Conservation (phyloP, 208 protist species). For the Porcisia hertigi region DNA sequence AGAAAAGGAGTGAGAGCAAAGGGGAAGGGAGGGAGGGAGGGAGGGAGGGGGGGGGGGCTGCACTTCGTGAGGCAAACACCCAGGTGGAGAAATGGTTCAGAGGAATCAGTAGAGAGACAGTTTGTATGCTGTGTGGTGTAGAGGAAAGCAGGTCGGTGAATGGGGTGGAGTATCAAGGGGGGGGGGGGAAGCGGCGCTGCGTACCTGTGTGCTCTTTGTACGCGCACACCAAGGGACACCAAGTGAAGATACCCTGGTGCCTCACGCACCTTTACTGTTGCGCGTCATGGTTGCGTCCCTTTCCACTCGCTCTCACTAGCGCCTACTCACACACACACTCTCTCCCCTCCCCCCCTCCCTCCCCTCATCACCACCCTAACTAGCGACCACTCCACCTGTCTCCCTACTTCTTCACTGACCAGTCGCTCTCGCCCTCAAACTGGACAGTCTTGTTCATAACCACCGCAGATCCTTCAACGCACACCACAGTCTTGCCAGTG, state of each 20-base stretch:
- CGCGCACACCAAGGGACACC: not conserved
- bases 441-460: constrained; percentile 81
- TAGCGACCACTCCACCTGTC: not conserved
- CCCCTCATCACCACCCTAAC: not conserved
- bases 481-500: constrained; percentile 55
- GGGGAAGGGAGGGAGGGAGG: not conserved
- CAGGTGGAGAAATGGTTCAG: not conserved
- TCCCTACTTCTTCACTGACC: constrained; percentile 45
- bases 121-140: not conserved
- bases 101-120: not conserved
- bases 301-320: not conserved
- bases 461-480: constrained; percentile 73
- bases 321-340: not conserved
- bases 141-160: not conserved
- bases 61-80: constrained; percentile 2
- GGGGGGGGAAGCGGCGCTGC: too few relatives aligned
- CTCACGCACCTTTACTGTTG: not conserved
- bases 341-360: not conserved
- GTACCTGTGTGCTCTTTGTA: not conserved
- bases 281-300: not conserved
- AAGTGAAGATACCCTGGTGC: not conserved
- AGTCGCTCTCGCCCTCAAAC: constrained; percentile 85
- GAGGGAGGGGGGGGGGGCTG: not conserved
- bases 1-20: not conserved
- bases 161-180: not conserved